These are phyloP conservation scores for Mycena rosella DNA, from an alignment of 768 basidiomycete species.

Conservation along the genomic window DNA sequence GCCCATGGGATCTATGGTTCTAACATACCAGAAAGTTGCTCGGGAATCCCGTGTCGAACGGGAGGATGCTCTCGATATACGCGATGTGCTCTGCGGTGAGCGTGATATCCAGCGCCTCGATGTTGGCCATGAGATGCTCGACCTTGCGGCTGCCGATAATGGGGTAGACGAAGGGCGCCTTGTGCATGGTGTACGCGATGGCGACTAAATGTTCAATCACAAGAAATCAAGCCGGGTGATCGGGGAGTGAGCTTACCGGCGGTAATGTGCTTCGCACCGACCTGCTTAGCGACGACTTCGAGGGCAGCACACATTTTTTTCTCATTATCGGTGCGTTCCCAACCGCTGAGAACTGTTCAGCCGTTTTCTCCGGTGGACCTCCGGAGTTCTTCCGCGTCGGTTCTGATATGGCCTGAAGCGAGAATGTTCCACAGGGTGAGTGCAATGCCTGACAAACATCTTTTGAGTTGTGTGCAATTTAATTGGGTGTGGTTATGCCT, in stretches of 20 bases:
- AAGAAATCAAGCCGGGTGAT: background rate
- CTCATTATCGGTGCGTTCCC: conserved; percentile 53
- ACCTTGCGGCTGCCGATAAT: conserved; percentile 56
- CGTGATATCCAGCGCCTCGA: conserved; percentile 54
- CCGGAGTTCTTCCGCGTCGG: conserved; percentile 44
- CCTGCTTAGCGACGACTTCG: conserved; percentile 54
- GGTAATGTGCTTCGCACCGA: conserved; percentile 45
- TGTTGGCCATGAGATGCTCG: conserved; percentile 56
- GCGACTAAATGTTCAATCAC: background rate
- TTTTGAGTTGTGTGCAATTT: background rate
- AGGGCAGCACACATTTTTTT: conserved; percentile 47
- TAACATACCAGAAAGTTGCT: background rate
- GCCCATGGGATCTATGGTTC: background rate
- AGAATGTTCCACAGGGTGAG: conserved; percentile 55
- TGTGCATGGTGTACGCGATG: conserved; percentile 52
- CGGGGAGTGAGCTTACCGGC: background rate
- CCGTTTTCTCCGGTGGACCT: conserved; percentile 52
- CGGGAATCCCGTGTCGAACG: conserved; percentile 55
- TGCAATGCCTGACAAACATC: conserved; percentile 41
- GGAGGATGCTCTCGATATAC: conserved; percentile 48
- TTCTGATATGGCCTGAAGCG: conserved; percentile 43
- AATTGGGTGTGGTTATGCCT: background rate
- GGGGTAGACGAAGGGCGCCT: conserved; percentile 58
- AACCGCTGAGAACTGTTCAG: conserved; percentile 41
- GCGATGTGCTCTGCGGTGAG: conserved; percentile 52